These are phyloP conservation scores for Fraxinus sp. DNA, from an alignment of 305 asterid genomes.

Conservation along the genomic window DNA sequence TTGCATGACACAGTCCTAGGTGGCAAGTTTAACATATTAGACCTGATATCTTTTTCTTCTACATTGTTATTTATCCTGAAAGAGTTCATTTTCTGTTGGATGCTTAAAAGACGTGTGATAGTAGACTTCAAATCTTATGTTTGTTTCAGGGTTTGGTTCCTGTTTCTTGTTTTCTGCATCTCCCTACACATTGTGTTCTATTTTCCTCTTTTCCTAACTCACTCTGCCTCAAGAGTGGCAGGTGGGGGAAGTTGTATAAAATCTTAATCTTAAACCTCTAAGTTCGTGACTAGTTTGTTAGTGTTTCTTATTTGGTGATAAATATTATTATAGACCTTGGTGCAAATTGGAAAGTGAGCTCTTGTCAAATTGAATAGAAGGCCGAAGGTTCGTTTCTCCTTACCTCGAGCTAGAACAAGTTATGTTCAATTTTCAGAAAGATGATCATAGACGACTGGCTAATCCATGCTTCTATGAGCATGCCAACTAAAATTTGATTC, in stretches of 20 bases:
- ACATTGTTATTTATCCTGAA: neutral
- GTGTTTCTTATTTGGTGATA: no score
- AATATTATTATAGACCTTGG: no score
- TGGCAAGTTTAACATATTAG: neutral
- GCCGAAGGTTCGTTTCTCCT: neutral
- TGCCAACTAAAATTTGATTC: neutral
- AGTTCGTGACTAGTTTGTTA: no score
- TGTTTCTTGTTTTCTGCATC: neutral
- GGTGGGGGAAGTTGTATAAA: neutral
- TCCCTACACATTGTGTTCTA: neutral
- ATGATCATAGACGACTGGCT: neutral
- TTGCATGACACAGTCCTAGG: neutral
- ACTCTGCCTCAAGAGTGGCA: neutral
- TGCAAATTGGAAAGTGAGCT: neutral
- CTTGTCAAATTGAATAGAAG: neutral
- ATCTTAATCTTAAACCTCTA: neutral
- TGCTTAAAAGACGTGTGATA: neutral
- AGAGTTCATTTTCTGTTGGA: neutral
- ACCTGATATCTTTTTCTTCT: neutral
- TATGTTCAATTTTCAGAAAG: neutral
- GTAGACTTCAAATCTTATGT: neutral
- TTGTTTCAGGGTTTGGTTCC: neutral
- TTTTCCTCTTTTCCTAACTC: neutral
- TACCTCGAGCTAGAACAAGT: neutral
- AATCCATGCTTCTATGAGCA: neutral